Conservation (phyloP, 768 basidiomycete genomes). For the Collybiopsis confluens region DNA sequence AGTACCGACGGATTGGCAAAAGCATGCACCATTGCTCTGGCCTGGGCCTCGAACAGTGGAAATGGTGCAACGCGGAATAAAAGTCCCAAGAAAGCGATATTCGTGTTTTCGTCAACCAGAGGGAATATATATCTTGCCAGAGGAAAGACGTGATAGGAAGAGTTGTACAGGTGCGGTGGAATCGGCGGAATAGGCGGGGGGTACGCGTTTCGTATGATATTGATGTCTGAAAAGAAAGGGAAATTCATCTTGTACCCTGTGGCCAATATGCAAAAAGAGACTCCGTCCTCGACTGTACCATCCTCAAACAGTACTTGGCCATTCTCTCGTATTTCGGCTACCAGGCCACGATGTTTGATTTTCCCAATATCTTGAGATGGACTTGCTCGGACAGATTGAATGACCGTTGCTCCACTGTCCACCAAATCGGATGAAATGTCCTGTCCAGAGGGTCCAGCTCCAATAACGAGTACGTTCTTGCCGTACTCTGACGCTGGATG, state of each 20-base stretch:
- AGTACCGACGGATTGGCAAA: constrained; percentile 50
- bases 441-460: constrained; percentile 60
- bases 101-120: constrained; percentile 26
- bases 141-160: constrained; percentile 65
- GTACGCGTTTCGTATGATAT: constrained; percentile 25
- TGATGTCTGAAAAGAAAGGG: constrained; percentile 50
- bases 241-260: constrained; percentile 70
- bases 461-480: constrained; percentile 42
- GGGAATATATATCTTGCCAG: constrained; percentile 71
- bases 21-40: constrained; percentile 52
- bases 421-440: constrained; percentile 65
- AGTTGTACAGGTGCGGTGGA: constrained; percentile 53
- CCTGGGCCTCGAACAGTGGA: constrained; percentile 77
- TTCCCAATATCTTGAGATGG: constrained; percentile 25
- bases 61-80: constrained; percentile 60
- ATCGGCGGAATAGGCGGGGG: constrained; percentile 47
- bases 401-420: constrained; percentile 36
- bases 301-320: constrained; percentile 58
- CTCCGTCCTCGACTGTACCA: constrained; percentile 44
- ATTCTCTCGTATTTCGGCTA: constrained; percentile 34
- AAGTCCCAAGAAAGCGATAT: constrained; percentile 63
- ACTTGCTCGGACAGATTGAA: constrained; percentile 50
- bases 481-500: constrained; percentile 44
- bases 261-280: constrained; percentile 67
- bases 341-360: constrained; percentile 37